Base-by-base conservation (phyloP, 1,284 basidiomycete species). In the Cryptococcus hybrid region DNA sequence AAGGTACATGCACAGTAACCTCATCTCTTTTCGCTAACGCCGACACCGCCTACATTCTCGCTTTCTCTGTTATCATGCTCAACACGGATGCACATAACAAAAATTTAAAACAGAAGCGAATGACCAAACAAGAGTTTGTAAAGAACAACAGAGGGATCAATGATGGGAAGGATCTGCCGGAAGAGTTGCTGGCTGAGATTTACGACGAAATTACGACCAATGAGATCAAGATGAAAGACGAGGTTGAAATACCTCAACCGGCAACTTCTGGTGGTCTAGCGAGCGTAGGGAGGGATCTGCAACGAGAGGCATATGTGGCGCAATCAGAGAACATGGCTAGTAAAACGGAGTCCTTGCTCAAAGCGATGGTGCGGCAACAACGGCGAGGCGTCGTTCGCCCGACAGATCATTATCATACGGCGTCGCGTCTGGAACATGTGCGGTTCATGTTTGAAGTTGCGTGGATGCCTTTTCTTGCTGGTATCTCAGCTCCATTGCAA, bases 171-270 rank as follows among this genome's bases (percentile, higher is more conserved):
- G 88, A 94, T 76, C 83, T 98, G 49, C 90, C 92, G 0, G 92
- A 95, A 67, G 90, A 94, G 30, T 80, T 89, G 48, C 75, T 97
- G 40, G 82, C 80, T 5, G 80, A 79, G 35, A 89, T 96, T 60
- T 98, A 85, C 74, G 91, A 97, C 66, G 90, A 95, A 49, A 97
- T 98, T 65, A 84, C 86, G 53, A 82, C 77, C 47, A 92, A 96
- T 68, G 94, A 98, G 77, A 97, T 98, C 69, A 84, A 90, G 66
- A 96, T 98, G 93, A 96, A 96, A 80, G 94, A 97, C 69, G 93
- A 98, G 78, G 80, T 92, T 35, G 92, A 92, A 65, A 80, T 84
- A 42, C 79, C 79, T 6, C 61, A 68, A 6, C 78, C 82, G 6
- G 69, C 70, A 4, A 74, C 85, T 42, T 83, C 84, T 8, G 84